Conservation (phyloP, 2,329 filamentous ascomycete genomes). For the Diaporthe australafricana region DNA sequence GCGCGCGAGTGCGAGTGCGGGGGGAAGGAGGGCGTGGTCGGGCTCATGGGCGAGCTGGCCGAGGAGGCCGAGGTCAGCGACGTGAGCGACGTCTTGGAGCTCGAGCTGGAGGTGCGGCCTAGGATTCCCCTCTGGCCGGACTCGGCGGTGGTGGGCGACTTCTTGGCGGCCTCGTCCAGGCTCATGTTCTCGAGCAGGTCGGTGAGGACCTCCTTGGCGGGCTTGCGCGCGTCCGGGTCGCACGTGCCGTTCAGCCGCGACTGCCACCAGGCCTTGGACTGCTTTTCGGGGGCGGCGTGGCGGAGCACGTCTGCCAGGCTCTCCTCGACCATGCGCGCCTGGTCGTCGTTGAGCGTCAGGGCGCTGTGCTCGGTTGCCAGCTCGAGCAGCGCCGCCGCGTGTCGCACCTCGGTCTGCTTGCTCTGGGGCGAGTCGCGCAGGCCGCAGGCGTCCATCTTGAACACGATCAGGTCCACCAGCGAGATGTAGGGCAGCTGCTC, state of each 20-base stretch:
- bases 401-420: conserved; percentile 35
- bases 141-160: conserved; percentile 22
- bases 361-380: conserved; percentile 36
- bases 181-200: conserved; percentile 36
- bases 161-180: conserved; percentile 31
- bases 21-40: conserved; percentile 27
- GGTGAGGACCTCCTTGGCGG: conserved; percentile 35
- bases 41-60: conserved; percentile 29
- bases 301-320: conserved; percentile 34
- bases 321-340: conserved; percentile 33
- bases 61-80: conserved; percentile 30
- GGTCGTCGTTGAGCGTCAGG: conserved; percentile 34
- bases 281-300: conserved; percentile 32
- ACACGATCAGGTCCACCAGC: conserved; percentile 35
- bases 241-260: conserved; percentile 34
- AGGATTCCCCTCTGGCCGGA: conserved; percentile 3
- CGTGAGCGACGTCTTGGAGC: conserved; percentile 34
- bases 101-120: conserved; percentile 33
- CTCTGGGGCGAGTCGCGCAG: conserved; percentile 33
- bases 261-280: conserved; percentile 37
- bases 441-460: conserved; percentile 38
- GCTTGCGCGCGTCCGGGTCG: conserved; percentile 36
- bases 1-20: conserved; percentile 17
- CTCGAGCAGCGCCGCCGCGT: conserved; percentile 35
- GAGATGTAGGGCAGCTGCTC: conserved; percentile 34